phyloP scores from a whole-genome alignment of 1,284 basidiomycete genomes.

The Marasmius sp. region DNA sequence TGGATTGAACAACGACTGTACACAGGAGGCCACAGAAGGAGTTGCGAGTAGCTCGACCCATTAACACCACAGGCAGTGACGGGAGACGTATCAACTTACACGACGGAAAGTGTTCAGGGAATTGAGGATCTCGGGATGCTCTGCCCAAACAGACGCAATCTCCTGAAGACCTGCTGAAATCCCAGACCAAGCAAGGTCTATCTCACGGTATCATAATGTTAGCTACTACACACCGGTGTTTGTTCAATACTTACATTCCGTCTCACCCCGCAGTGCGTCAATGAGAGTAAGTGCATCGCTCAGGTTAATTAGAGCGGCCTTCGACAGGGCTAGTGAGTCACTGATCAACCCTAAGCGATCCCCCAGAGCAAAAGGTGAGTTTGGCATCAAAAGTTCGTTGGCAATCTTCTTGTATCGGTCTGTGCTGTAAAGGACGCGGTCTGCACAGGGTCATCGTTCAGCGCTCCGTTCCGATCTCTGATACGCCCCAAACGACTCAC shows the following conservation, averaged over 20 bases:
- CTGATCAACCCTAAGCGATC: constrained; percentile 88
- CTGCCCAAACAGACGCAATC: constrained; percentile 82
- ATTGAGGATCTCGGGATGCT: constrained; percentile 63
- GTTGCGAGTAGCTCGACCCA: neutral
- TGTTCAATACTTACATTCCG: constrained; percentile 59
- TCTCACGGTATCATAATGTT: neutral
- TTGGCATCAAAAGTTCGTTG: constrained; percentile 67
- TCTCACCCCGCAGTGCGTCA: constrained; percentile 67
- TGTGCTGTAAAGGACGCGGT: constrained; percentile 86
- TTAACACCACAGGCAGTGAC: neutral
- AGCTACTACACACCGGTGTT: too few relatives aligned
- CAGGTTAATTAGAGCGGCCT: constrained; percentile 77
- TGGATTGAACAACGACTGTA: constrained; percentile 74
- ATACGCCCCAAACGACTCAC: constrained; percentile 42
- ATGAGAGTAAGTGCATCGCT: constrained; percentile 78
- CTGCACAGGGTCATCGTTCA: constrained; percentile 33
- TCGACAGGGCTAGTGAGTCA: constrained; percentile 79
- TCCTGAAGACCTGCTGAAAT: constrained; percentile 56
- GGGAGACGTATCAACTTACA: constrained; percentile 35
- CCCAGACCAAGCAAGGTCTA: constrained; percentile 77
- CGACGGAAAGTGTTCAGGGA: constrained; percentile 64
- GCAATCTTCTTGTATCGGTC: constrained; percentile 82
- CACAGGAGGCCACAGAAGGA: neutral
- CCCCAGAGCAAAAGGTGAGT: constrained; percentile 73
- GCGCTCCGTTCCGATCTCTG: neutral